A percentile compares a stretch with the other conserved stretches of the same genome.
phyloP scores from a whole-genome alignment of 2,329 filamentous ascomycete species.

The Ilyonectria mors-panacis region DNA sequence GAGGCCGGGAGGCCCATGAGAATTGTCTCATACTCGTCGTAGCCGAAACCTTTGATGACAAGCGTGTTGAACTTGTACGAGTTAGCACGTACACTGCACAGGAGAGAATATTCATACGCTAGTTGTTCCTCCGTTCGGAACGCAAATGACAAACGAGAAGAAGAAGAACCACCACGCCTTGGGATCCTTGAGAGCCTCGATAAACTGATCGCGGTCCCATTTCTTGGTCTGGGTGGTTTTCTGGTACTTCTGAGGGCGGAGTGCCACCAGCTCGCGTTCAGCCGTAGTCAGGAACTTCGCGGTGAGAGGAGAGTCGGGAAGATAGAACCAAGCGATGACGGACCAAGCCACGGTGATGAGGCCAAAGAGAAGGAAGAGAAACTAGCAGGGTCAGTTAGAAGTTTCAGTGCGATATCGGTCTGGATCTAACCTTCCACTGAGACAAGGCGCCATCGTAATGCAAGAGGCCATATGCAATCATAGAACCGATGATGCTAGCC shows the following conservation, averaged over 20 bases:
- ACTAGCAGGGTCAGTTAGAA: slow-evolving; percentile 1
- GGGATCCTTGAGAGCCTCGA: slow-evolving; percentile 43
- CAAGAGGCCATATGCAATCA: slow-evolving; percentile 43
- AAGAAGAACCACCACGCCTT: slow-evolving; percentile 45
- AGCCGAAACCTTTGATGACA: slow-evolving; percentile 41
- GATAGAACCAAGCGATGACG: slow-evolving; percentile 27
- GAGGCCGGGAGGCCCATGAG: slow-evolving; percentile 33
- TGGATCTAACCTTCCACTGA: slow-evolving; percentile 31
- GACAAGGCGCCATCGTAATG: slow-evolving; percentile 14
- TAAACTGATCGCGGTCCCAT: slow-evolving; percentile 35
- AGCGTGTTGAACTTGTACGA: slow-evolving; percentile 41
- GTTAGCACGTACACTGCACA: background rate
- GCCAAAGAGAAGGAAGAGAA: slow-evolving; percentile 33
- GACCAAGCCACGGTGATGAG: slow-evolving; percentile 31
- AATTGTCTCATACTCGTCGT: slow-evolving; percentile 33
- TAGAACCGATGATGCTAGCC: slow-evolving; percentile 44
- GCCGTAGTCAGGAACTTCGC: slow-evolving; percentile 38
- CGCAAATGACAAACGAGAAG: slow-evolving; percentile 38
- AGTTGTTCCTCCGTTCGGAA: slow-evolving; percentile 33
- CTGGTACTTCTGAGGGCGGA: slow-evolving; percentile 30
- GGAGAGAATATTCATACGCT: slow-evolving; percentile 16
- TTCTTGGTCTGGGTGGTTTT: slow-evolving; percentile 30
- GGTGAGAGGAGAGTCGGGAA: slow-evolving; percentile 33
- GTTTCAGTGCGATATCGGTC: background rate
- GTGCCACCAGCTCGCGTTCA: slow-evolving; percentile 27